A percentile compares a stretch with the other conserved stretches of the same genome.
phyloP scores from a whole-genome alignment of 345 rosid species.

The Melastoma malabathricum region DNA sequence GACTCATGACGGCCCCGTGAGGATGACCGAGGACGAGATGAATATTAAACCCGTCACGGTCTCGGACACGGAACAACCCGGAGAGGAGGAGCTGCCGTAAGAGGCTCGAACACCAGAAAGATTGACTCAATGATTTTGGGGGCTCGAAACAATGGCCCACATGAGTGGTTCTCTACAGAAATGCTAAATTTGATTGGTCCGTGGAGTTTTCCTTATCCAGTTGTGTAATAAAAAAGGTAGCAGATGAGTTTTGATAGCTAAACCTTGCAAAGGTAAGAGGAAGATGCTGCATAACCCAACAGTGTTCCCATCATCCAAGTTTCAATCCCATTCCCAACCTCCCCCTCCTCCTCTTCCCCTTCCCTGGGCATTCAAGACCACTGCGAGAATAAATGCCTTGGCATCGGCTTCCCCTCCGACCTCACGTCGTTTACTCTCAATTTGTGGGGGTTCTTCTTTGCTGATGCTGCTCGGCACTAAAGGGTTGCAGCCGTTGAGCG shows the following conservation, averaged over 20 bases:
- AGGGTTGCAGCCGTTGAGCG: conserved; percentile 24
- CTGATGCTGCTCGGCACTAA: conserved; percentile 45
- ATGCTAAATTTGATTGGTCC: conserved; percentile 7
- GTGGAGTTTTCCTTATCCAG: conserved; percentile 3
- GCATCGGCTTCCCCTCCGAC: conserved; percentile 14
- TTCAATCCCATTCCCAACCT: conserved; percentile 14
- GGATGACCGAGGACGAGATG: conserved; percentile 42
- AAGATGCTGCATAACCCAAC: conserved; percentile 33
- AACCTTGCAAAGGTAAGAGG: not conserved
- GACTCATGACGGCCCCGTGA: conserved; percentile 72
- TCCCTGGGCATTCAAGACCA: conserved; percentile 2
- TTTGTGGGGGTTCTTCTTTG: conserved; percentile 37
- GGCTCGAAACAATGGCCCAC: conserved; percentile 1
- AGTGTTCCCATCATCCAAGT: conserved; percentile 18
- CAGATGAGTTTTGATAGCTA: not conserved
- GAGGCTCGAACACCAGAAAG: too few relatives aligned
- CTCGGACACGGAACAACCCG: conserved; percentile 17
- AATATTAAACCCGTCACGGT: conserved; percentile 33
- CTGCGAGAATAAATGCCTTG: not conserved
- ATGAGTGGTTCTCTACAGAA: not conserved
- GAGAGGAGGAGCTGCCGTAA: too few relatives aligned
- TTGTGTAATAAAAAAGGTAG: not conserved
- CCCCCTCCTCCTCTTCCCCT: conserved; percentile 15
- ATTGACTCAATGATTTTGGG: too few relatives aligned
- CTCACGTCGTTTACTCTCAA: conserved; percentile 47